Evolutionary conservation across 2,329 filamentous ascomycete species (phyloP).

Genomic region (Epichloe bromicola): DNA sequence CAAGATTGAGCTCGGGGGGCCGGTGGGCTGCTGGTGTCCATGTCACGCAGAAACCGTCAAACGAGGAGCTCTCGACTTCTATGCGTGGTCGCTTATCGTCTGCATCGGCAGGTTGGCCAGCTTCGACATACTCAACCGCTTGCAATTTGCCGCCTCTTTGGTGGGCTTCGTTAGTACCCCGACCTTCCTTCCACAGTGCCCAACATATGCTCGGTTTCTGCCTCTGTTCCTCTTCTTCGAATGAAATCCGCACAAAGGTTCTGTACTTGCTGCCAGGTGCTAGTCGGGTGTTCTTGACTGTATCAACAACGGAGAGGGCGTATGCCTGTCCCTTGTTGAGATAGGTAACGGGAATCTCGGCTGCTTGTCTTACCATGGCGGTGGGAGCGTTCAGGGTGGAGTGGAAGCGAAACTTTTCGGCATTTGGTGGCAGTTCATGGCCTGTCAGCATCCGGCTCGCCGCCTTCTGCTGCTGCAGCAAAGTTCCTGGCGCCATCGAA

Average conservation of each 20-base stretch:
- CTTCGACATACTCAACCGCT: constrained; percentile 85
- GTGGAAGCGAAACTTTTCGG: constrained; percentile 76
- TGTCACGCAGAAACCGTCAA: constrained; percentile 84
- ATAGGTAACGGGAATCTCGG: constrained; percentile 95
- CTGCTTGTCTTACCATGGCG: constrained; percentile 81
- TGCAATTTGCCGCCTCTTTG: constrained; percentile 85
- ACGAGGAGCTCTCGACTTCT: constrained; percentile 65
- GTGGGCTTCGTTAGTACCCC: constrained; percentile 90
- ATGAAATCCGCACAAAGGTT: constrained; percentile 88
- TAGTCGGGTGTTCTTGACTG: constrained; percentile 45
- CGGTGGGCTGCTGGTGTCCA: constrained; percentile 65
- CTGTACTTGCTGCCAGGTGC: constrained; percentile 59
- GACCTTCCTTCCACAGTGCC: constrained; percentile 88
- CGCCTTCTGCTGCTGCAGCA: constrained; percentile 29
- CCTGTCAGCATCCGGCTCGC: constrained; percentile 33
- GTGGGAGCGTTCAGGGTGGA: constrained; percentile 86
- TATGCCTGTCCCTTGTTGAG: constrained; percentile 97
- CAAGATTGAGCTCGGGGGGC: constrained; percentile 65
- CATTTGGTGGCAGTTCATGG: constrained; percentile 36
- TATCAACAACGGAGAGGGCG: constrained; percentile 73
- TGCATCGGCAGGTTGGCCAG: constrained; percentile 43
- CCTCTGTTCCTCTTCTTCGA: constrained; percentile 90
- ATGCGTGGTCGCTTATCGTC: constrained; percentile 55
- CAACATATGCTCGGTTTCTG: constrained; percentile 72
- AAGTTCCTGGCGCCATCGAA: constrained; percentile 32